phyloP scores from a whole-genome alignment of 805 yeast species.

The Barnettozyma wickerhamii region DNA sequence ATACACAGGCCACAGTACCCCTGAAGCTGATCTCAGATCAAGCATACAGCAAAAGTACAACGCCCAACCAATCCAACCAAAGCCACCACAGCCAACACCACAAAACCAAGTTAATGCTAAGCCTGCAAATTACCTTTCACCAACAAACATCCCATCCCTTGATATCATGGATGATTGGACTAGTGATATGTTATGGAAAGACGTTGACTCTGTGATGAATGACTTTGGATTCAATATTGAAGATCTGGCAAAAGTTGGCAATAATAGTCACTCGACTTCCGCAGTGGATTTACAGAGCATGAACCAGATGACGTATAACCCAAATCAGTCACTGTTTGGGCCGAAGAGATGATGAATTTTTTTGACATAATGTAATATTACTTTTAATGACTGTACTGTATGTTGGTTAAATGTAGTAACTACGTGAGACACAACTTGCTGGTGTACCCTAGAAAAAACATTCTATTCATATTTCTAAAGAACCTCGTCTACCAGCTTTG shows the following conservation, averaged over 20 bases:
- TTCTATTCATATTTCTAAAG: too few relatives aligned
- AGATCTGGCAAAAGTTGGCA: conserved; percentile 12
- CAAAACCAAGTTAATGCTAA: too few relatives aligned
- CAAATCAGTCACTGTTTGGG: conserved; percentile 3
- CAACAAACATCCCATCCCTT: conserved; percentile 24
- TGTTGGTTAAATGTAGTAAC: conserved; percentile 2
- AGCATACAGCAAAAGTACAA: conserved; percentile 4
- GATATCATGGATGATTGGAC: conserved; percentile 40
- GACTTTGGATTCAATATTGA: conserved; percentile 82
- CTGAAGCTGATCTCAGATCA: conserved; percentile 4
- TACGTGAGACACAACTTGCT: too few relatives aligned
- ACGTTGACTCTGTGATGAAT: conserved; percentile 85
- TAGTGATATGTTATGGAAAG: conserved; percentile 53
- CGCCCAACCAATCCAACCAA: background rate
- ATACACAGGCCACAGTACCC: conserved; percentile 1
- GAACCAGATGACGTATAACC: background rate
- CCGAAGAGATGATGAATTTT: background rate
- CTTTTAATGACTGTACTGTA: conserved; percentile 1
- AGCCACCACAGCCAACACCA: background rate
- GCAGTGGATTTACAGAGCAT: background rate
- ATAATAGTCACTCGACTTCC: too few relatives aligned
- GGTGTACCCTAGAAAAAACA: too few relatives aligned
- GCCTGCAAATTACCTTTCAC: conserved; percentile 12
- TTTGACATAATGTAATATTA: background rate
- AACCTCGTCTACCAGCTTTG: too few relatives aligned